Evolutionary conservation across 352 stramenopile genomes (phyloP), one percentile per base, ranked within the genome.

Genomic region (Phytophthora foliorum): DNA sequence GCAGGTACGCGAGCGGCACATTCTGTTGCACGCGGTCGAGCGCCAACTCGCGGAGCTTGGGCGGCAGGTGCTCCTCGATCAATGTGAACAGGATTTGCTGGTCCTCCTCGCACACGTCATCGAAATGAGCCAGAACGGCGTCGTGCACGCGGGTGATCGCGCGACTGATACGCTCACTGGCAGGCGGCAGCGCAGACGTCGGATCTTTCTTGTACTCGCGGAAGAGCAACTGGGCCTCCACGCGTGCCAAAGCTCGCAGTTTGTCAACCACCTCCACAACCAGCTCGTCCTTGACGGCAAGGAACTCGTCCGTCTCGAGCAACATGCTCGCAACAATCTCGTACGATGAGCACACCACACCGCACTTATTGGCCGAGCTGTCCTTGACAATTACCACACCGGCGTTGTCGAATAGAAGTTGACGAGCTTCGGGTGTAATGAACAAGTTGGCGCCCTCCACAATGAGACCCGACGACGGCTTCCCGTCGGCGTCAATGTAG

Each of bases 341-440:
- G 63, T 94, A 93, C 60, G 88, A 95, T 31, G 82, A 93, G 68
- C 86, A 96, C 21, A 93, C 80, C 46, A 94, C 88, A 58, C 88
- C 88, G 53, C 88, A 93, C 80, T 96, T 96, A 82, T 96, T 96
- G 32, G 88, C 87, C 34, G 96, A 99, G 24, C 93, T 98, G 80
- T 99, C 98, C 83, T 99, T 99, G 31, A 96, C 94, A 75, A 99
- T 98, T 1, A 98, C 84, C 11, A 99, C 96, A 45, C 97, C 96
- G 17, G 91, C 97, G 42, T 99, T 89, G 54, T 99, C 90, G 69
- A 97, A 99, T 9, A 99, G 80, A 16, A 91, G 73, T 71, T 99
- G 84, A 60, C 88, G 84, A 17, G 88, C 86, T 44, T 95, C 86
- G 3, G 89, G 86, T 14, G 88, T 96, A 58, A 94, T 89, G 57